phyloP scores from a whole-genome alignment of 2,329 filamentous ascomycete species.

The Aspergillus sp. region DNA sequence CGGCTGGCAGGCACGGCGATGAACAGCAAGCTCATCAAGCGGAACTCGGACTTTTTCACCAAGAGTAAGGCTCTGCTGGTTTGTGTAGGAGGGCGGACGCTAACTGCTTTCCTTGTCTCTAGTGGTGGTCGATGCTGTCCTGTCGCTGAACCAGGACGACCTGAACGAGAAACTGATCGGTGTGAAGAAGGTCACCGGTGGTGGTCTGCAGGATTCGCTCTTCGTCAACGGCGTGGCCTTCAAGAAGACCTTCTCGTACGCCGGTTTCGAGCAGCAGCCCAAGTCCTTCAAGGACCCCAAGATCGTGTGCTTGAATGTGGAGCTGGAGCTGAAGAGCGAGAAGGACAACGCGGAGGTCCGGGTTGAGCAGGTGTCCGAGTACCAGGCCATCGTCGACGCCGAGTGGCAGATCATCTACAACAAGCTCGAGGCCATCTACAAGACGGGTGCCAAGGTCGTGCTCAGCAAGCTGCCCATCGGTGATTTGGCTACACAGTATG shows the following conservation, averaged over 20 bases:
- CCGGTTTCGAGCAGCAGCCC: constrained; percentile 98
- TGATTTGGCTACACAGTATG: constrained; percentile 86
- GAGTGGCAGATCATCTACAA: constrained; percentile 99
- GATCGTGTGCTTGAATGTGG: constrained; percentile 96
- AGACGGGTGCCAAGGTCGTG: constrained; percentile 95
- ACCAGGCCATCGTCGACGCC: constrained; percentile 97
- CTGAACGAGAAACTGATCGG: constrained; percentile 98
- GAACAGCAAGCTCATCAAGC: constrained; percentile 99
- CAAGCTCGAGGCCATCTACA: constrained; percentile 92
- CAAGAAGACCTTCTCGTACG: constrained; percentile 99
- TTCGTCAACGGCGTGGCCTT: constrained; percentile 98
- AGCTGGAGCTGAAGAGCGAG: constrained; percentile 96
- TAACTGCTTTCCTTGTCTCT: constrained; percentile 19
- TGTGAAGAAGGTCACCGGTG: constrained; percentile 96
- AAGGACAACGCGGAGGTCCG: constrained; percentile 99
- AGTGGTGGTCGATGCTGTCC: constrained; percentile 98
- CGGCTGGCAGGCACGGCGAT: constrained; percentile 95
- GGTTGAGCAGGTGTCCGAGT: constrained; percentile 97
- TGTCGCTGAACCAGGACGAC: constrained; percentile 93
- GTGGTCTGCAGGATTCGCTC: constrained; percentile 90
- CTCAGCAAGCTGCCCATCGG: constrained; percentile 96
- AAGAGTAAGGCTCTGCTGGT: constrained; percentile 63
- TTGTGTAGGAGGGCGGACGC: background rate
- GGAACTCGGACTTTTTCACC: constrained; percentile 95
- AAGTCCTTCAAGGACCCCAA: constrained; percentile 93